Base-by-base conservation (phyloP, 192 early-diverging fungal species). In the Backusella tuberculispora region DNA sequence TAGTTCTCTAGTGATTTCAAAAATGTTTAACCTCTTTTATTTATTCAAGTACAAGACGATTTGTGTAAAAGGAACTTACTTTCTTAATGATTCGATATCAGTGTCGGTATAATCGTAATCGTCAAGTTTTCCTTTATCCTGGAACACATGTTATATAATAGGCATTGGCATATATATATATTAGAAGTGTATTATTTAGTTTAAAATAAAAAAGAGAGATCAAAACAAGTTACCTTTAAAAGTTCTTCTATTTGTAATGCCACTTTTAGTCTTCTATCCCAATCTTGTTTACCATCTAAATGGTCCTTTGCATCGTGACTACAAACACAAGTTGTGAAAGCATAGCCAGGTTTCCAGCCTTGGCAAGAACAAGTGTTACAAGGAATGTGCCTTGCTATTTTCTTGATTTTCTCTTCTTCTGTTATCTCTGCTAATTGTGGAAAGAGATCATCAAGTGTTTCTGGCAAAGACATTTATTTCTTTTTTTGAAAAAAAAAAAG, bases 241-340 rank as follows among this genome's bases (percentile, higher is more conserved):
- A 83, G 50, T 50, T 87, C 81, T 50, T 87, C 81, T 17, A 86
- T 83, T 38, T 80, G 80, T n/a, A 80, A 78, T 9, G 87, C 87
- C 4, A 86, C 83, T 63, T 80, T 79, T 12, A 88, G 50, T 40
- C 87, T 73, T 72, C 83, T 50, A 2, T 78, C 72, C 66, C 83
- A 81, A n/a, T 87, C 87, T 29, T 85, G 75, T 42, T 81, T 76
- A 68, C 74, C 71, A 37, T 80, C 85, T 6, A 85, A 83, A 78
- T 88, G 87, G 37, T 48, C 38, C 38, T 80, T 77, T 7, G 85
- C 66, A 19, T 78, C 78, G 65, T 88, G 87, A 1, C 82, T 81
- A 72, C 87, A 88, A 8, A 69, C 73, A 72, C 87, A 88, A 26
- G 44, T 37, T 17, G 24, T 63, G 17, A 46, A 21, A 0, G 56